Percentiles rank a stretch among this genome's conserved stretches.
Conservation (phyloP, 257 asterid species). For the Primulina eburnea region DNA sequence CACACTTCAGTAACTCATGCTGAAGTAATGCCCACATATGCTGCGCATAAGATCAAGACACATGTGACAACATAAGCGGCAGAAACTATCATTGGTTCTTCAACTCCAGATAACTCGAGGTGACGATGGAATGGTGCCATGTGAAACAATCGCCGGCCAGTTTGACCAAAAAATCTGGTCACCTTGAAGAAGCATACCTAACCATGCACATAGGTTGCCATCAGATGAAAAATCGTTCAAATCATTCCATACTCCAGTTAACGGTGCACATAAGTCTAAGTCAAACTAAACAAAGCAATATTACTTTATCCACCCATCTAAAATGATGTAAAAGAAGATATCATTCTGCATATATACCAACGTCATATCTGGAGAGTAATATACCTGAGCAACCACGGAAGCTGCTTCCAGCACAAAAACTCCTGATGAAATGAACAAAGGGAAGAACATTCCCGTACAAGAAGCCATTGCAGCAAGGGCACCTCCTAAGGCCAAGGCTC, state of each 20-base stretch:
- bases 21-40: constrained; percentile 65
- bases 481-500: constrained; percentile 88
- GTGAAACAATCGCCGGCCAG: constrained; percentile 42
- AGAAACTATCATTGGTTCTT: constrained; percentile 63
- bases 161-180: constrained; percentile 39
- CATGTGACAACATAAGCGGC: constrained; percentile 59
- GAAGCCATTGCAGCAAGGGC: constrained; percentile 98
- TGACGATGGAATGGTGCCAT: constrained; percentile 66
- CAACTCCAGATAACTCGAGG: constrained; percentile 58
- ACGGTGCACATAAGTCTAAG: neutral
- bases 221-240: constrained; percentile 12
- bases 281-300: neutral
- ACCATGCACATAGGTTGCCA: constrained; percentile 1
- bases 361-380: neutral
- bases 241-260: too few relatives aligned
- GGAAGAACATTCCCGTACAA: constrained; percentile 91
- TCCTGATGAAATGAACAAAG: constrained; percentile 78
- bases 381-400: constrained; percentile 67
- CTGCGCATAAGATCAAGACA: constrained; percentile 55
- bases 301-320: neutral
- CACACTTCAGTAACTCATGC: constrained; percentile 38
- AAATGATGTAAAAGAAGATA: constrained; percentile 1
- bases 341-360: neutral
- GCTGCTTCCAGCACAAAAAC: constrained; percentile 55
- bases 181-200: constrained; percentile 55